phyloP scores from a whole-genome alignment of 805 yeast species.

The Cyberlindnera japonica region DNA sequence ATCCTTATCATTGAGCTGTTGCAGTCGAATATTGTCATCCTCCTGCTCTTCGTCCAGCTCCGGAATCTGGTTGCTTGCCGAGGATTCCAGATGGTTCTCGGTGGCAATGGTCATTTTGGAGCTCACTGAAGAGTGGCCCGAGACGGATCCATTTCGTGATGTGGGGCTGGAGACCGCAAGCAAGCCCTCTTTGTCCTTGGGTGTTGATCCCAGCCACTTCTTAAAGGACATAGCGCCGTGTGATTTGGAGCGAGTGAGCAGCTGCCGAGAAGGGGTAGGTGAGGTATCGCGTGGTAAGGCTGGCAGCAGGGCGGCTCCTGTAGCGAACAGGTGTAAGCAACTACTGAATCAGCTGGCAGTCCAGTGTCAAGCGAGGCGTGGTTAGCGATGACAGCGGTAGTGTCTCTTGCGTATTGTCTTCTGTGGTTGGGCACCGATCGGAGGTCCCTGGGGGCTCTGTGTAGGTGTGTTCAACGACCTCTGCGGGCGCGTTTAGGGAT shows the following conservation, averaged over 20 bases:
- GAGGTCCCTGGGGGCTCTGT: too few species aligned
- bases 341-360: neutral
- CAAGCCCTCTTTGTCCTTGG: slow-evolving; percentile 10
- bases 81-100: slow-evolving; percentile 1
- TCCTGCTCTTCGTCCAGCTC: slow-evolving; percentile 1
- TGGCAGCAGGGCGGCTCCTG: neutral
- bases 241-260: neutral
- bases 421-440: too few species aligned
- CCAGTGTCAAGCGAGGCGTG: neutral
- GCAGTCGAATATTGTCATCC: neutral
- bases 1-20: neutral
- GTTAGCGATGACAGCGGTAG: neutral
- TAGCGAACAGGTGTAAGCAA: neutral
- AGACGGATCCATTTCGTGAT: slow-evolving; percentile 2
- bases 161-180: neutral
- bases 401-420: too few species aligned
- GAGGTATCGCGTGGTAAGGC: neutral
- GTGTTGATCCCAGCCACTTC: slow-evolving; percentile 18
- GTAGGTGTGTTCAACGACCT: too few species aligned
- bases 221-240: slow-evolving; percentile 18
- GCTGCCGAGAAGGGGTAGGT: neutral
- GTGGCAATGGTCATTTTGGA: slow-evolving; percentile 2
- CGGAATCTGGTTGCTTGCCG: slow-evolving; percentile 1
- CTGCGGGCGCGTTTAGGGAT: too few species aligned
- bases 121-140: slow-evolving; percentile 7